Base-by-base conservation (phyloP, 2,329 filamentous ascomycete genomes). In the Cladosporium sp. region DNA sequence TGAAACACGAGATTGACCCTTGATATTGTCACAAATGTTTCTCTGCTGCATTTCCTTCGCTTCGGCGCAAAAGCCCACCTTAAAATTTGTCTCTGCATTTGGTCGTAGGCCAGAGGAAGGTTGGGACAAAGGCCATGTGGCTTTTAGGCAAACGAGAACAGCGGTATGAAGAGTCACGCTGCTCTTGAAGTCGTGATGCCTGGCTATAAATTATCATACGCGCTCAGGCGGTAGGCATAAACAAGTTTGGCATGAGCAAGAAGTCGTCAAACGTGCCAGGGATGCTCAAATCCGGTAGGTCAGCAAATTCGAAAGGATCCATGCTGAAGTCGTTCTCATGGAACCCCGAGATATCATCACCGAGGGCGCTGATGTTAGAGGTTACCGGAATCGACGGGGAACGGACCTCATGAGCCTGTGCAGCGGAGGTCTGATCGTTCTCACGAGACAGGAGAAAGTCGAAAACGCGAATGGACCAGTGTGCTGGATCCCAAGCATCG, bases 381-480 rank as follows among this genome's bases (percentile, higher is more conserved):
- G 5, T 10, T 25, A 22, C 12, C n/a, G 22, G 20, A 8, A 13
- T 12, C 6, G 40, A 17, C 8, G 17, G 12, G 15, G n/a, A 2
- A 10, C n/a, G 3, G 3, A 6, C 3, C 4, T 15, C 25, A 34
- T 25, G 3, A 19, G 1, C 4, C 7, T 35, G 32, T 13, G 34
- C 17, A 12, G 44, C 17, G 28, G 19, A 12, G 8, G 32, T 20
- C 24, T 25, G 32, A 37, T 37, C 19, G 9, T 50, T 19, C 12
- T 22, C 49, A 36, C 58, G 25, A 47, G 53, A 59, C 20, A 59
- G 32, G 13, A 60, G 35, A 34, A 45, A 55, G 19, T 58, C 58
- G n/a, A 60, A 57, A 1, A 60, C 50, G 17, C 52, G 48, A 4
- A 60, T 51, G 12, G 56, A 51, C 58, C 58, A 60, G 17, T 56